These are phyloP conservation scores for Sanghuangporus sanghuang DNA, from an alignment of 1,284 basidiomycete species.

Conservation along the genomic window DNA sequence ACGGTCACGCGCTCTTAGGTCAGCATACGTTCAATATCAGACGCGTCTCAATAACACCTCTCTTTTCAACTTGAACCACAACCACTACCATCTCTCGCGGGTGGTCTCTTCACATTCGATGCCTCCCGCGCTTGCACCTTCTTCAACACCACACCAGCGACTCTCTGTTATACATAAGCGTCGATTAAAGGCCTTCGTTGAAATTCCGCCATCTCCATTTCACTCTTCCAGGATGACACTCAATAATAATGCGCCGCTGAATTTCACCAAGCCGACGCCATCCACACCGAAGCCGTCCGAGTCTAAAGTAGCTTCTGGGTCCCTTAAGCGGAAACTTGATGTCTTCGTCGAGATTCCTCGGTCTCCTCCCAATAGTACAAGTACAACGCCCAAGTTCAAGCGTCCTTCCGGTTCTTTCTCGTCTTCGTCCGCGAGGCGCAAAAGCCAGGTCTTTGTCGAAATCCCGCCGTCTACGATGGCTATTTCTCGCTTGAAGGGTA, in stretches of 20 bases:
- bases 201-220: slow-evolving; percentile 46
- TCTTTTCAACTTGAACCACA: not conserved
- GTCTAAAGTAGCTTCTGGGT: slow-evolving; percentile 21
- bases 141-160: not conserved
- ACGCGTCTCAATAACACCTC: not conserved
- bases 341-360: slow-evolving; percentile 56
- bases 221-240: not conserved
- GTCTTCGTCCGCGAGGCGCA: slow-evolving; percentile 26
- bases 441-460: slow-evolving; percentile 42
- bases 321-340: slow-evolving; percentile 29
- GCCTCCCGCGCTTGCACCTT: not conserved
- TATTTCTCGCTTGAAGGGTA: slow-evolving; percentile 14
- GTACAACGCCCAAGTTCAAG: slow-evolving; percentile 21
- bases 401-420: not conserved
- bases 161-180: slow-evolving; percentile 34
- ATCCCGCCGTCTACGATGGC: slow-evolving; percentile 4
- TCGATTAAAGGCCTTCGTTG: slow-evolving; percentile 39
- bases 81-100: slow-evolving; percentile 4
- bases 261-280: not conserved
- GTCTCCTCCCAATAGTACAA: slow-evolving; percentile 34
- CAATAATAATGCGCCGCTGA: not conserved
- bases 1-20: slow-evolving; percentile 7
- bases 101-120: not conserved
- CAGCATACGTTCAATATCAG: not conserved
- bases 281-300: not conserved